Evolutionary conservation across 169 alveolate genomes (phyloP).

Genomic region (Cyclospora cayetanensis): DNA sequence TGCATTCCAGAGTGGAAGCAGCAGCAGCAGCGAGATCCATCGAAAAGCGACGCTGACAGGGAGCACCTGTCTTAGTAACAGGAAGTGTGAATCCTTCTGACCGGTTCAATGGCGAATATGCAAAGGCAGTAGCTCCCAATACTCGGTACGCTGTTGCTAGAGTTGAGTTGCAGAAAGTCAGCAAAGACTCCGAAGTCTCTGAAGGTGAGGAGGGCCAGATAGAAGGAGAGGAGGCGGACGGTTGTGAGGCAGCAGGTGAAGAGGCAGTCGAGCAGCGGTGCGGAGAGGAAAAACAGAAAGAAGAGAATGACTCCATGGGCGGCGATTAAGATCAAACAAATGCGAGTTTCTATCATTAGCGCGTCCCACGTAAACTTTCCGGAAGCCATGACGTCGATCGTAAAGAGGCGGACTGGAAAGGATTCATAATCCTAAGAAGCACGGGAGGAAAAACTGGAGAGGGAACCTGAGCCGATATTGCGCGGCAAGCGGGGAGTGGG

Average conservation of each 20-base stretch:
- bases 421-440: not conserved
- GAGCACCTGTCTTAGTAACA: not conserved
- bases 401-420: constrained; percentile 38
- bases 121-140: constrained; percentile 27
- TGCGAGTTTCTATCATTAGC: not conserved
- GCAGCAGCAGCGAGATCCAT: not conserved
- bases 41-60: not conserved
- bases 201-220: constrained; percentile 38
- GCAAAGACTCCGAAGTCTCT: constrained; percentile 61
- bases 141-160: not conserved
- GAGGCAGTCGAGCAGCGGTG: constrained; percentile 45
- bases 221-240: constrained; percentile 58
- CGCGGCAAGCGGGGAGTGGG: not conserved
- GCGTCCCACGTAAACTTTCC: constrained; percentile 3
- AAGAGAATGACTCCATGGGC: not conserved
- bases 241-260: not conserved
- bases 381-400: not conserved
- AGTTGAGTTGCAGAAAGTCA: constrained; percentile 1
- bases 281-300: not conserved
- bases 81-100: not conserved
- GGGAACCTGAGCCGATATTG: not conserved
- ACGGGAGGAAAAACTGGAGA: not conserved
- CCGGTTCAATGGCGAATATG: constrained; percentile 58
- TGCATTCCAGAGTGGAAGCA: too few relatives aligned
- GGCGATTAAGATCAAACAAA: constrained; percentile 26